phyloP scores from a whole-genome alignment of 495 filamentous ascomycete genomes.

The Penicillium coprophilum region DNA sequence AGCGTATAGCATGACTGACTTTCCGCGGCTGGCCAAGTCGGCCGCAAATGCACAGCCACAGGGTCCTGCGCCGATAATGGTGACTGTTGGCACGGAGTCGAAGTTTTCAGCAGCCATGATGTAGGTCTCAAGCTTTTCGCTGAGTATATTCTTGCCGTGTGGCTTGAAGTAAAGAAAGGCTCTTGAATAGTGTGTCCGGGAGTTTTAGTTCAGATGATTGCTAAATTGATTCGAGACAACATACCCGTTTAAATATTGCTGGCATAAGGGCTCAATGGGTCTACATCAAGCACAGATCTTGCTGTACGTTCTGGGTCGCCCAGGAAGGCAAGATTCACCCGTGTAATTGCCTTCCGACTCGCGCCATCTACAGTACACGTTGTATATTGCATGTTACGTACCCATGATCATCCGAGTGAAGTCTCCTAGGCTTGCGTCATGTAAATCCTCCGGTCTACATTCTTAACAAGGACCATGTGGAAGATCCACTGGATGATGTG shows the following conservation, averaged over 20 bases:
- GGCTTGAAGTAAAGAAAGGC: background rate
- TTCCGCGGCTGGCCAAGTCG: slow-evolving; percentile 19
- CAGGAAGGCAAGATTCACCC: background rate
- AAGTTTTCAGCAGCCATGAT: slow-evolving; percentile 17
- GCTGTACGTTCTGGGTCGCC: background rate
- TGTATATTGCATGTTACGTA: background rate
- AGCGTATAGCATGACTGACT: slow-evolving; percentile 20
- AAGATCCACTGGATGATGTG: slow-evolving; percentile 8
- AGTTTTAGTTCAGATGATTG: background rate
- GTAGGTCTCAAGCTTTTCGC: background rate
- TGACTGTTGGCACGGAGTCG: slow-evolving; percentile 13
- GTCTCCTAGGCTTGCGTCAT: slow-evolving; percentile 5
- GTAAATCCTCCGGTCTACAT: slow-evolving; percentile 3
- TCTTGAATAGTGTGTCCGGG: background rate
- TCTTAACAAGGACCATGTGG: background rate
- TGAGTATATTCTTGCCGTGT: background rate
- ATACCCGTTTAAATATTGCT: background rate
- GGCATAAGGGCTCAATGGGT: background rate
- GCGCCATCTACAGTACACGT: background rate
- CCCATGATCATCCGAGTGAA: background rate
- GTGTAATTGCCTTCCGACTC: background rate
- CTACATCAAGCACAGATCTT: background rate
- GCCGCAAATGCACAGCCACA: slow-evolving; percentile 24
- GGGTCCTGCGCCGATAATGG: slow-evolving; percentile 20
- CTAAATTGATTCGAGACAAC: background rate